Percentiles rank a stretch among this genome's conserved stretches.
Evolutionary conservation across 1,139 yeast genomes (phyloP).

Genomic region (Saccharomyces hybrid): DNA sequence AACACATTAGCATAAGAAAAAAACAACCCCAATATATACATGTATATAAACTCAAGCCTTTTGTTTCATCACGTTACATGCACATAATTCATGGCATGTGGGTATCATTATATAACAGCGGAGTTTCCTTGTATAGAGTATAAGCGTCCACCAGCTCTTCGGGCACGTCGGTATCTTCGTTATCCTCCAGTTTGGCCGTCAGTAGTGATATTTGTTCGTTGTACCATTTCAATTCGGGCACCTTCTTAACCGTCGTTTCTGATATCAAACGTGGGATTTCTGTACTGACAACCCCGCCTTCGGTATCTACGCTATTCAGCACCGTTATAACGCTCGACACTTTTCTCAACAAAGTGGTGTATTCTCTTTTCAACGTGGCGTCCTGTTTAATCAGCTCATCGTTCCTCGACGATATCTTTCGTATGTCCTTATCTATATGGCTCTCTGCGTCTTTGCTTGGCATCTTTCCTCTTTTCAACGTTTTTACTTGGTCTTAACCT

Average conservation of each 20-base stretch:
- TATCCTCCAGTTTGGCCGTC: slow-evolving; percentile 8
- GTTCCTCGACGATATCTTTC: slow-evolving; percentile 20
- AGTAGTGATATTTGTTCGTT: slow-evolving; percentile 19
- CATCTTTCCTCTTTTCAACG: background rate
- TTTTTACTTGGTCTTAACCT: background rate
- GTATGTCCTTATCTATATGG: slow-evolving; percentile 10
- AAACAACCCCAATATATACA: background rate
- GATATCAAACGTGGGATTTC: slow-evolving; percentile 12
- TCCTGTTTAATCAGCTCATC: slow-evolving; percentile 30
- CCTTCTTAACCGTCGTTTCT: slow-evolving; percentile 13
- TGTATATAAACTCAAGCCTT: background rate
- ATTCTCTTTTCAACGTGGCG: slow-evolving; percentile 24
- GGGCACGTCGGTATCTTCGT: slow-evolving; percentile 19
- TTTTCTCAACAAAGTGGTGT: slow-evolving; percentile 29
- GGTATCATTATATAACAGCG: slow-evolving; percentile 26
- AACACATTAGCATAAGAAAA: background rate
- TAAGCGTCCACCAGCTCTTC: slow-evolving; percentile 24
- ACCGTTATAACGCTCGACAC: slow-evolving; percentile 24
- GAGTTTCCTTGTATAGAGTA: slow-evolving; percentile 23
- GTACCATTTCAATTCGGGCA: slow-evolving; percentile 26
- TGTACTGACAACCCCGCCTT: background rate
- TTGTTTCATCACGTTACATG: background rate
- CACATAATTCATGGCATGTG: background rate
- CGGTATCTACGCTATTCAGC: slow-evolving; percentile 17
- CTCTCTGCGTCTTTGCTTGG: background rate